Evolutionary conservation across 306 rosid genomes (phyloP).

Genomic region (Clitoria ternatea): DNA sequence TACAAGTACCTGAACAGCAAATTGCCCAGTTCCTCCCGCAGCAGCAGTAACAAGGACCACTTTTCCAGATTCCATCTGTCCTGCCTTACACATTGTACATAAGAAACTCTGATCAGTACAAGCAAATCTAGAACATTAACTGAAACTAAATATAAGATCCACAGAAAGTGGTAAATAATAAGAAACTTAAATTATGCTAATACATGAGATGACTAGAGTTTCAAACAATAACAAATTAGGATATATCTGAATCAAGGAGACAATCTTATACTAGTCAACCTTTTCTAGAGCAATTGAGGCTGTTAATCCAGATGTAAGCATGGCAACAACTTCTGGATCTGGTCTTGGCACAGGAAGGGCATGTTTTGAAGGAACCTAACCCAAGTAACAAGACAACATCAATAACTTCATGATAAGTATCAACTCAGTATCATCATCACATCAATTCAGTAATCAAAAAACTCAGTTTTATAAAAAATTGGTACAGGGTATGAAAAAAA

Average conservation of each 20-base stretch:
- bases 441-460: slow-evolving; percentile 5
- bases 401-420: slow-evolving; percentile 2
- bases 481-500: slow-evolving; percentile 11
- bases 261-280: slow-evolving; percentile 39
- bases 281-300: slow-evolving; percentile 91
- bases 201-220: slow-evolving; percentile 10
- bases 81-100: slow-evolving; percentile 54
- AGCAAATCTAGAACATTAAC: slow-evolving; percentile 4
- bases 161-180: neutral
- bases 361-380: slow-evolving; percentile 74
- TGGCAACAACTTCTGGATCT: slow-evolving; percentile 95
- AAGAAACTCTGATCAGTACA: slow-evolving; percentile 17
- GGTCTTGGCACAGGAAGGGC: slow-evolving; percentile 92
- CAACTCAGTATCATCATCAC: neutral
- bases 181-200: neutral
- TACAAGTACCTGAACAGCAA: slow-evolving; percentile 82
- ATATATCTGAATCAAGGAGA: slow-evolving; percentile 14
- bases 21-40: slow-evolving; percentile 99
- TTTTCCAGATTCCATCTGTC: slow-evolving; percentile 84
- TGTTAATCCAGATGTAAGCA: slow-evolving; percentile 97
- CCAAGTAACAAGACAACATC: slow-evolving; percentile 20
- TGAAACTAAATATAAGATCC: slow-evolving; percentile 8
- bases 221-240: slow-evolving; percentile 5
- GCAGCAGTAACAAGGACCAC: slow-evolving; percentile 96
- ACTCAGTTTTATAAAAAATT: neutral